Evolutionary conservation across 1,284 basidiomycete species (phyloP), one percentile per base, ranked within the genome.

Genomic region (Jaminaea rosea): DNA sequence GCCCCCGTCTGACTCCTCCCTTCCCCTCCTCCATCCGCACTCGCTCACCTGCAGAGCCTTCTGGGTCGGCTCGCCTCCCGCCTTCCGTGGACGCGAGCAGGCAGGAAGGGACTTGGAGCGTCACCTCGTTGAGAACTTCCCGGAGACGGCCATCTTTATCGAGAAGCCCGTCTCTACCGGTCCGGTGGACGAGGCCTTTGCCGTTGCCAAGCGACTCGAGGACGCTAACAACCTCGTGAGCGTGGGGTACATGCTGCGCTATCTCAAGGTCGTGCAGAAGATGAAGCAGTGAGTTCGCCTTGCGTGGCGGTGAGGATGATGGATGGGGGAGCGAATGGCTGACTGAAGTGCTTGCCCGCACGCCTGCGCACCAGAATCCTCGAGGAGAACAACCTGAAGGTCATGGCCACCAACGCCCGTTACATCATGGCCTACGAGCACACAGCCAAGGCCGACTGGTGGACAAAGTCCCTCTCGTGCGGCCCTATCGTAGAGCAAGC

Each of bases 401-500:
- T 98, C 53, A 97, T 98, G 92, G 82, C 39, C 39, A 42, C 39
- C 10, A 47, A 36, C 50, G 32, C 24, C 17, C 26, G 39, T 23
- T 21, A 46, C 36, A 32, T 28, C 17, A 29, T 49, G 19, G 24
- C 29, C 58, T 45, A 39, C 21, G 91, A 93, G 42, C 62, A 68
- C 56, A 71, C 71, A 1, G 83, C 83, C 45, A 94, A 94, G 78
- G 83, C 83, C 4, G 88, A 91, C 65, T 74, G 94, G 93, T 98
- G 94, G 94, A 86, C 93, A 81, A 97, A 97, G 78, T 82, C 85
- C 23, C 87, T 82, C 78, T 86, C 85, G 82, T 84, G 71, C 44
- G 93, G 93, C 31, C 93, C 93, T 11, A 83, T 98, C 69, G 82
- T 98, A 57, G 94, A 97, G 77, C 93, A 97, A 77, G 93, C 88